phyloP scores from a whole-genome alignment of 2,329 filamentous ascomycete species.

The Metarhizium anisopliae region DNA sequence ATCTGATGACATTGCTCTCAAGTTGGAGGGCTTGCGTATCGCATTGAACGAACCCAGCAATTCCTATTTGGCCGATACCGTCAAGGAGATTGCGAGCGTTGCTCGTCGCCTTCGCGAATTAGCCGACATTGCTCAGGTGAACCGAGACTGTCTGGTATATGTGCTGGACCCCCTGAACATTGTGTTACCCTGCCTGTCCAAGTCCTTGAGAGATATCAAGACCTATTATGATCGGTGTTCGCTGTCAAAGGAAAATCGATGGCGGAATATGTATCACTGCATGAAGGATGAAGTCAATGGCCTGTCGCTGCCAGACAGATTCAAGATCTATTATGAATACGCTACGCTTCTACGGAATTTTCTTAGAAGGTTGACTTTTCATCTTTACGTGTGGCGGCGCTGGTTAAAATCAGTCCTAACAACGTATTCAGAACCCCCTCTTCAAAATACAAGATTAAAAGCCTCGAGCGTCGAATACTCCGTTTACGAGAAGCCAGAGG shows the following conservation, averaged over 20 bases:
- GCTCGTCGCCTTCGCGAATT: constrained; percentile 42
- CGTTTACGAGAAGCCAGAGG: constrained; percentile 42
- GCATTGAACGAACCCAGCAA: constrained; percentile 34
- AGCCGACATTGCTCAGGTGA: constrained; percentile 43
- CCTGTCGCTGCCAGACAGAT: constrained; percentile 41
- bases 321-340: constrained; percentile 48
- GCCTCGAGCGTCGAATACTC: constrained; percentile 37
- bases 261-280: constrained; percentile 49
- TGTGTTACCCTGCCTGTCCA: constrained; percentile 45
- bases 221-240: constrained; percentile 40
- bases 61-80: constrained; percentile 36
- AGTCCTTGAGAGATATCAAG: constrained; percentile 44
- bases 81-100: constrained; percentile 36
- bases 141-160: constrained; percentile 38
- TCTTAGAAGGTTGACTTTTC: constrained; percentile 34
- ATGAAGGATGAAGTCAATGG: constrained; percentile 45
- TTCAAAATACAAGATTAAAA: constrained; percentile 48
- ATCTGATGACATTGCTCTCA: constrained; percentile 36
- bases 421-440: constrained; percentile 26
- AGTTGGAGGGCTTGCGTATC: constrained; percentile 40
- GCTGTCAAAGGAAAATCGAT: constrained; percentile 38
- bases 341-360: constrained; percentile 40
- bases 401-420: constrained; percentile 8
- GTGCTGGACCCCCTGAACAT: constrained; percentile 48
- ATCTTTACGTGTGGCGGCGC: neutral